phyloP scores from a whole-genome alignment of 352 stramenopile species.

The Pythium periplocum region DNA sequence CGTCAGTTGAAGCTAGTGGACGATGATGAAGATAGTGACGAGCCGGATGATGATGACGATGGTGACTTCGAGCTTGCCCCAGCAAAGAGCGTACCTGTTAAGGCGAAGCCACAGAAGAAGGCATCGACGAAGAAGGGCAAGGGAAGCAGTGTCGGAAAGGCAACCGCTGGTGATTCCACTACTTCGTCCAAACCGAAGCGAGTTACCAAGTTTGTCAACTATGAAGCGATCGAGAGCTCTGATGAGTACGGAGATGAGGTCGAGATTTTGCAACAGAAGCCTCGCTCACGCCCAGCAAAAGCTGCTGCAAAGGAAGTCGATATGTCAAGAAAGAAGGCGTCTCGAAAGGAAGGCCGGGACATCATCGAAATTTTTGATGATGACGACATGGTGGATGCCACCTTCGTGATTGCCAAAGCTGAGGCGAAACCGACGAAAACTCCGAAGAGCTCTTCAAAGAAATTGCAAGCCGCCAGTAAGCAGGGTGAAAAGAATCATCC shows the following conservation, averaged over 20 bases:
- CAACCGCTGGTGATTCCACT: conserved; percentile 1
- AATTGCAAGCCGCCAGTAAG: no score
- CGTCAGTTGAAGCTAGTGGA: neutral
- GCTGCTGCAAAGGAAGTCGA: neutral
- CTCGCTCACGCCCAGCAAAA: conserved; percentile 4
- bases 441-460: neutral
- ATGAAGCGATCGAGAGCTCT: conserved; percentile 12
- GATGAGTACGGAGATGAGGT: conserved; percentile 15
- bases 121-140: neutral
- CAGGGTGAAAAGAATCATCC: no score
- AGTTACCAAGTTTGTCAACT: neutral
- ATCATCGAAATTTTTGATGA: conserved; percentile 2
- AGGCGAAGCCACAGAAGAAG: neutral
- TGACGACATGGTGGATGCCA: conserved; percentile 10
- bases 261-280: neutral
- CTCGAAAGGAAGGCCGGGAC: conserved; percentile 8
- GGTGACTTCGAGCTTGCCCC: neutral
- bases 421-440: conserved; percentile 11
- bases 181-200: no score
- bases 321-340: conserved; percentile 10
- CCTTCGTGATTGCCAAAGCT: conserved; percentile 5
- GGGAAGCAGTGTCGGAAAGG: neutral
- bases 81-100: neutral
- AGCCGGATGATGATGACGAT: neutral
- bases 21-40: neutral